These are phyloP conservation scores for Phaeophleospora eucalypticola DNA, from an alignment of 2,329 filamentous ascomycete genomes.

Conservation along the genomic window DNA sequence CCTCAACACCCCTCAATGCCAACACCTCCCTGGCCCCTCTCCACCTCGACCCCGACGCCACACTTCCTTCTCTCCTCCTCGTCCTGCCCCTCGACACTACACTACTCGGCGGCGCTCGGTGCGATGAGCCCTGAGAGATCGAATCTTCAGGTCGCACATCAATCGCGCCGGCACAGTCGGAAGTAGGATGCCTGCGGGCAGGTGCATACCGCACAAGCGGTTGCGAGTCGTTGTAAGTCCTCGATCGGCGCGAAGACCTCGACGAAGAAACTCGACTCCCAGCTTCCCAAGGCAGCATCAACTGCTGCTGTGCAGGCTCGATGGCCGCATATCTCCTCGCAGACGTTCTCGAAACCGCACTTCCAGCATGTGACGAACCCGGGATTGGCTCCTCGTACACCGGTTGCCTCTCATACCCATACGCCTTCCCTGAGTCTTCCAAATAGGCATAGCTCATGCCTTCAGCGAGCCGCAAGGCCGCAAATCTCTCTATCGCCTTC, in stretches of 20 bases:
- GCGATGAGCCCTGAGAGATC: slow-evolving; percentile 16
- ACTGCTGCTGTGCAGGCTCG: no score
- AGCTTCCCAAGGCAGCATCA: no score
- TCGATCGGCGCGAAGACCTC: no score
- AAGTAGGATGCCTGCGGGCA: background rate
- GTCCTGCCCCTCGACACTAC: slow-evolving; percentile 5
- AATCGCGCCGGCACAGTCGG: slow-evolving; percentile 1
- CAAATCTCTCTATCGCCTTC: slow-evolving; percentile 8
- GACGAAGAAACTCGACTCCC: no score
- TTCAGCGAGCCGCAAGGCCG: background rate
- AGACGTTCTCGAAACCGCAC: no score
- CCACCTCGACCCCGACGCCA: slow-evolving; percentile 3
- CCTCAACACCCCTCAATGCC: background rate
- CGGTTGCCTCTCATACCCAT: no score
- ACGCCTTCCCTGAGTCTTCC: no score
- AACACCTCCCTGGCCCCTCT: background rate
- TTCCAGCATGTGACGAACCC: no score
- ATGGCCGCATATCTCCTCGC: no score
- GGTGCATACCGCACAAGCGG: background rate
- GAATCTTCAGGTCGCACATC: slow-evolving; percentile 16
- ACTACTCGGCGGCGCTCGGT: background rate
- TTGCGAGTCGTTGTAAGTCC: no score
- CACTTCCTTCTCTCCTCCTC: slow-evolving; percentile 3
- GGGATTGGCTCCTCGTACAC: no score
- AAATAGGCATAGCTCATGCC: no score